Conservation (phyloP, 768 basidiomycete genomes). For the Mycena crocata region DNA sequence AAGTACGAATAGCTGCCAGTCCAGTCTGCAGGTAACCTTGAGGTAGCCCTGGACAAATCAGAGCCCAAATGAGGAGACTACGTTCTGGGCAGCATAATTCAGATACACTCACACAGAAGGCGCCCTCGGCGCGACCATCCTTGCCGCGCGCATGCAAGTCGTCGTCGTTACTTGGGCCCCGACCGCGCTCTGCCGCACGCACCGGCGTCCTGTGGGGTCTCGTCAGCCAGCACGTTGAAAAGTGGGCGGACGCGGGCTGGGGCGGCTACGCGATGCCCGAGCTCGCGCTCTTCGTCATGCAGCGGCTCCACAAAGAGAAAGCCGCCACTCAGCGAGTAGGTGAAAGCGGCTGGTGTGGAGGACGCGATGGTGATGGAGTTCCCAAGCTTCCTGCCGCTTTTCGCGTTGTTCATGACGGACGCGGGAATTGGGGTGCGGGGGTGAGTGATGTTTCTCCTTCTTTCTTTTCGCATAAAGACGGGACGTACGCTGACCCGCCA, state of each 20-base stretch:
- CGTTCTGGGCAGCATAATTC: too few species aligned
- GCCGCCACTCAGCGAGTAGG: conserved; percentile 49
- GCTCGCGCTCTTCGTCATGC: conserved; percentile 58
- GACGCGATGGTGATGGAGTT: conserved; percentile 51
- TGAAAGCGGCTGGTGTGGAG: conserved; percentile 39
- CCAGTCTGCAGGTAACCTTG: too few species aligned
- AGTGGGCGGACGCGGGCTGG: conserved; percentile 61
- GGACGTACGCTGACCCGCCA: too few species aligned
- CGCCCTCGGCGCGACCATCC: conserved; percentile 48
- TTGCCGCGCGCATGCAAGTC: conserved; percentile 51
- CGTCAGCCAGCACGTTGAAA: conserved; percentile 51
- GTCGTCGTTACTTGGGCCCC: conserved; percentile 46
- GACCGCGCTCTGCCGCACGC: conserved; percentile 37
- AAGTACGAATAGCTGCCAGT: too few species aligned
- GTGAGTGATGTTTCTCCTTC: conserved; percentile 41
- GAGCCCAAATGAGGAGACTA: too few species aligned
- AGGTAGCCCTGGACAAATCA: too few species aligned
- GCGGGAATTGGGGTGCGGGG: conserved; percentile 45
- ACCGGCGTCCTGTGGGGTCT: conserved; percentile 50
- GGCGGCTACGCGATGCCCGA: conserved; percentile 55
- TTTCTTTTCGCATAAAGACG: conserved; percentile 1
- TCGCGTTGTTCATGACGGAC: conserved; percentile 44
- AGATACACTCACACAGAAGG: too few species aligned
- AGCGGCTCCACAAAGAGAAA: conserved; percentile 48
- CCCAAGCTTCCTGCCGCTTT: conserved; percentile 48